Base-by-base conservation (phyloP, 306 rosid species). In the Abrus precatorius region DNA sequence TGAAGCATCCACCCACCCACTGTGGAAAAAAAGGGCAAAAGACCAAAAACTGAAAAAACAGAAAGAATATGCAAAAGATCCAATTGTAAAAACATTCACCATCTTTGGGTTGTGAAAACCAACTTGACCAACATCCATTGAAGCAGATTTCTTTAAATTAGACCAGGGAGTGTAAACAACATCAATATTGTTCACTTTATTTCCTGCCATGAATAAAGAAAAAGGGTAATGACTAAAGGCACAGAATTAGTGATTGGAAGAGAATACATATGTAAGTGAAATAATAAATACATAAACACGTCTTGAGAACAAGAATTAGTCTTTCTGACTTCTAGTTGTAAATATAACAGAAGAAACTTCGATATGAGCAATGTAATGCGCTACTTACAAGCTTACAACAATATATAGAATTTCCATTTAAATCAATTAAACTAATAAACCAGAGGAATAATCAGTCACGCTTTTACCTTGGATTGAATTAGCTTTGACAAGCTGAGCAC, bases 101-200 rank as follows among this genome's bases (percentile, higher is more conserved):
- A 83, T 91, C 88, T 93, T 95, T 5, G 95, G 3, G 83, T 86
- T 90, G 85, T 95, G 81, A 81, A 95, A 95, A 70, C 99, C 97
- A 89, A 95, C 95, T 95, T 95, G 99, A 59, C 99, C 99, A 87
- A 91, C 97, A 33, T 95, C 99, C 99, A 95, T 95, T 7, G 99
- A 93, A 47, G 97, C 89, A 61, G 97, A 89, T 90, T 95, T 95
- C 95, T 95, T 95, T 87, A 95, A 91, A 88, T 95, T 95, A 71
- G 97, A 68, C 99, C 99, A 95, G 47, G 99, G 95, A 73, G 99
- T 95, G 89, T 95, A 95, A 79, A 95, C 99, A 76, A 95, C 97
- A 83, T 95, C 99, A 10, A 93, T 68, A 55, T 93, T 95, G 87
- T 92, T 95, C 69, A 92, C 97, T 91, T 93, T 95, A 84, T 95